Conservation (phyloP, 495 filamentous ascomycete genomes). For the Achaetomiella virescens region DNA sequence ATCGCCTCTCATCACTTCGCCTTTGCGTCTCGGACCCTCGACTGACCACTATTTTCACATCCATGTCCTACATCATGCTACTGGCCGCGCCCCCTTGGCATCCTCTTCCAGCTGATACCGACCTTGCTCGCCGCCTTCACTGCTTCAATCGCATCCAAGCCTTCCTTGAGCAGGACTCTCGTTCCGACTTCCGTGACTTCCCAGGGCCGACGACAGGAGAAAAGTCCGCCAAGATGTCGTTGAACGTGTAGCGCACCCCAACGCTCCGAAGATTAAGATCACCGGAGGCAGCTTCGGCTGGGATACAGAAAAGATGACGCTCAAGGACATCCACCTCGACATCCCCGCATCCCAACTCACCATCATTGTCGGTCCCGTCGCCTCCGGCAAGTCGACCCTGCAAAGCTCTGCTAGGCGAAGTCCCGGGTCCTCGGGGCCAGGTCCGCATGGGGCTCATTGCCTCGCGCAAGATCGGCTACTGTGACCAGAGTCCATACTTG, state of each 20-base stretch:
- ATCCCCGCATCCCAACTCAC: conserved; percentile 32
- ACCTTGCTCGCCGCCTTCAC: conserved; percentile 47
- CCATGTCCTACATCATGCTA: conserved; percentile 56
- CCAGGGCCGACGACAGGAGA: background rate
- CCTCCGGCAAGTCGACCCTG: conserved; percentile 39
- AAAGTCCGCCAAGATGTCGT: background rate
- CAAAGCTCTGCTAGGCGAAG: conserved; percentile 31
- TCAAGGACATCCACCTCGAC: conserved; percentile 32
- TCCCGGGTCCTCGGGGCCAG: conserved; percentile 24
- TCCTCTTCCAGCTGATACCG: conserved; percentile 53
- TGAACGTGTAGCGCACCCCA: background rate
- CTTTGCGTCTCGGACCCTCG: conserved; percentile 37
- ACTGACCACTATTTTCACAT: conserved; percentile 51
- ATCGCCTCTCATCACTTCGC: conserved; percentile 42
- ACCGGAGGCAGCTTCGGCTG: conserved; percentile 35
- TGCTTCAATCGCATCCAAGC: conserved; percentile 54
- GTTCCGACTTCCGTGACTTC: conserved; percentile 18
- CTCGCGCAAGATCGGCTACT: conserved; percentile 31
- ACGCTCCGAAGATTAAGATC: conserved; percentile 2
- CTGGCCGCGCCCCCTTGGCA: conserved; percentile 50
- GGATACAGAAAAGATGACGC: conserved; percentile 30
- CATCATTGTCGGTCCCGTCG: conserved; percentile 37
- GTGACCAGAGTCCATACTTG: conserved; percentile 40
- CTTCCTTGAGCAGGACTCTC: conserved; percentile 15
- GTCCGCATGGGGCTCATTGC: conserved; percentile 12